Evolutionary conservation across 441 rosid species (phyloP).

Genomic region (Euphorbia celastroides): DNA sequence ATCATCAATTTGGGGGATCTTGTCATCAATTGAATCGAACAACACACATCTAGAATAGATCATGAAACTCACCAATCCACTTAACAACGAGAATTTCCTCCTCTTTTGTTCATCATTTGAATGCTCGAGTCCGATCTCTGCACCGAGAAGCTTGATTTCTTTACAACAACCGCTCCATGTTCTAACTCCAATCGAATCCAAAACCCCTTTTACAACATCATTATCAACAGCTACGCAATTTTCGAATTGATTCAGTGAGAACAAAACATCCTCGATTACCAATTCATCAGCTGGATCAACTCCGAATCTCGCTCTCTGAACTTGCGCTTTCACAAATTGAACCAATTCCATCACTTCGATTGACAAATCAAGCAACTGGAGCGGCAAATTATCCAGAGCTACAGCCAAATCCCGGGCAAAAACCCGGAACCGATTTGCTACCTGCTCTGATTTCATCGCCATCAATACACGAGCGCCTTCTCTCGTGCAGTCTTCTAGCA

Average conservation of each 20-base stretch:
- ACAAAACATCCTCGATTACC: constrained; percentile 28
- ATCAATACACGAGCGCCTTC: constrained; percentile 57
- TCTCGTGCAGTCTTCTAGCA: constrained; percentile 60
- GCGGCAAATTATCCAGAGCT: constrained; percentile 54
- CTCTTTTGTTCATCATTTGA: constrained; percentile 29
- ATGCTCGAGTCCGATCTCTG: constrained; percentile 38
- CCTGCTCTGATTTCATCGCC: constrained; percentile 49
- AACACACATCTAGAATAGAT: constrained; percentile 56
- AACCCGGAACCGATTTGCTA: constrained; percentile 45
- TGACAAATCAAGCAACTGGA: constrained; percentile 32
- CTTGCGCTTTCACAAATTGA: constrained; percentile 43
- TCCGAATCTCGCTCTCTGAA: constrained; percentile 41
- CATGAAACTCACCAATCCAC: constrained; percentile 56
- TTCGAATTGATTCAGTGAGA: constrained; percentile 44
- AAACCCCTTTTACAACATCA: constrained; percentile 27
- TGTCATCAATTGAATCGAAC: constrained; percentile 35
- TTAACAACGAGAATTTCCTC: constrained; percentile 26
- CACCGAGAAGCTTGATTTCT: constrained; percentile 49
- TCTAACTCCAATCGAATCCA: constrained; percentile 40
- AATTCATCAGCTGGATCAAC: constrained; percentile 37
- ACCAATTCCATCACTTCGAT: constrained; percentile 50
- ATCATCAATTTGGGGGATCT: constrained; percentile 12
- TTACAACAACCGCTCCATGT: constrained; percentile 63
- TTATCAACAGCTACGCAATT: constrained; percentile 37
- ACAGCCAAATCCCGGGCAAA: constrained; percentile 44